phyloP scores from a whole-genome alignment of 2,329 filamentous ascomycete species.

The Didymella pomorum region DNA sequence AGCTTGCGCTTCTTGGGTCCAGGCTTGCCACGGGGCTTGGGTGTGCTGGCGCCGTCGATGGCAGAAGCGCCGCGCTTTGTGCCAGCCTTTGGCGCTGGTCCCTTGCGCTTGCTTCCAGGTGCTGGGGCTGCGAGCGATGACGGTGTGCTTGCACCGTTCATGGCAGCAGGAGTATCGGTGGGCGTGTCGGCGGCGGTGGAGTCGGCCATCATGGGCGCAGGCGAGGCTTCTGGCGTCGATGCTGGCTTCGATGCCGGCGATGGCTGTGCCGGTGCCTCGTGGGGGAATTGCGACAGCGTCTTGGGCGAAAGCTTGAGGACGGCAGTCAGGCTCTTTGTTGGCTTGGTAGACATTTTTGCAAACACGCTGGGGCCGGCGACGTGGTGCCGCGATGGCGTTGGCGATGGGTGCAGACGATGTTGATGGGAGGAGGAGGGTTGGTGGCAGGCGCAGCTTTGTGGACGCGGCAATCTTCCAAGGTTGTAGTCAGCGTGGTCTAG shows the following conservation, averaged over 20 bases:
- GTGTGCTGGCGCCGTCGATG: conserved; percentile 60
- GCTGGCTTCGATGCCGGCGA: conserved; percentile 47
- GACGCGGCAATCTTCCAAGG: conserved; percentile 5
- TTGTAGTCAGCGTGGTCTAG: conserved; percentile 25
- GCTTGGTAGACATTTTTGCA: conserved; percentile 47
- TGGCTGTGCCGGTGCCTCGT: conserved; percentile 36
- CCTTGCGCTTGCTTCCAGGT: conserved; percentile 75
- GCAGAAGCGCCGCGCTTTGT: conserved; percentile 65
- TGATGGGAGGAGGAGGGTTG: conserved; percentile 16
- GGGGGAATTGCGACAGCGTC: conserved; percentile 42
- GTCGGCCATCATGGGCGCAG: conserved; percentile 47
- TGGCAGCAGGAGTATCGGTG: conserved; percentile 51
- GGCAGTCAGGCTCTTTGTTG: conserved; percentile 44
- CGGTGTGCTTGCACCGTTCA: conserved; percentile 46
- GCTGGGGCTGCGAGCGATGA: conserved; percentile 58
- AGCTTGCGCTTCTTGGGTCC: conserved; percentile 93
- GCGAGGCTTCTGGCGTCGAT: conserved; percentile 47
- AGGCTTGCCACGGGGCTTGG: conserved; percentile 84
- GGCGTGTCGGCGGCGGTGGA: conserved; percentile 50
- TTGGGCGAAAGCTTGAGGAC: conserved; percentile 45
- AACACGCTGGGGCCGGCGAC: conserved; percentile 29
- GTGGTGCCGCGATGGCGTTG: conserved; percentile 29
- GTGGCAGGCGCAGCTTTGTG: conserved; percentile 11
- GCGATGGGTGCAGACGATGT: conserved; percentile 27
- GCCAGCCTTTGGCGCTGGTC: conserved; percentile 72